Percentiles rank a stretch among this genome's conserved stretches.
Evolutionary conservation across 2,329 filamentous ascomycete species (phyloP).

Genomic region (Hymenoscyphus fructigenus): DNA sequence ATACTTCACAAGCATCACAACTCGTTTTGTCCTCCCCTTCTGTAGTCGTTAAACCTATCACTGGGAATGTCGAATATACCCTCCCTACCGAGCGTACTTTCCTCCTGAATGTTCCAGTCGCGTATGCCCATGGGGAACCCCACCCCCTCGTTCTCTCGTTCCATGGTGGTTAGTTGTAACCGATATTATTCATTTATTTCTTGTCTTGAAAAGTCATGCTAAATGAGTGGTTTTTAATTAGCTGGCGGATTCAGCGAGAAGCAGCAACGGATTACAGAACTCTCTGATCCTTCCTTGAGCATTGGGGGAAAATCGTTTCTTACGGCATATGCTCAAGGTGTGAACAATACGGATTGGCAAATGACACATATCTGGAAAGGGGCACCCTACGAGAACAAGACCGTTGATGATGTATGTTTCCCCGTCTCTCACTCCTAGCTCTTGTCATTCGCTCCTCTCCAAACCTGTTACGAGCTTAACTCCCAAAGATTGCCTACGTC

Average conservation of each 20-base stretch:
- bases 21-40: slow-evolving; percentile 2
- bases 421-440: slow-evolving; percentile 2
- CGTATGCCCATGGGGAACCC: slow-evolving; percentile 21
- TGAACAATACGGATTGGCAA: slow-evolving; percentile 30
- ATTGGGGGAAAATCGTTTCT: slow-evolving; percentile 31
- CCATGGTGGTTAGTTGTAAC: slow-evolving; percentile 25
- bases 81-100: slow-evolving; percentile 30
- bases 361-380: slow-evolving; percentile 32
- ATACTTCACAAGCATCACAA: slow-evolving; percentile 15
- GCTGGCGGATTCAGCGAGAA: slow-evolving; percentile 21
- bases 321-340: slow-evolving; percentile 29
- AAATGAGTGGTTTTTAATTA: background rate
- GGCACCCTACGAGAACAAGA: slow-evolving; percentile 30
- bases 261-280: slow-evolving; percentile 31
- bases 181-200: background rate
- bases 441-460: background rate
- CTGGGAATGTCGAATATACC: slow-evolving; percentile 27
- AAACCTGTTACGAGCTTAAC: background rate
- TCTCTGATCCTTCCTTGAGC: slow-evolving; percentile 28
- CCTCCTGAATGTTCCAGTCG: slow-evolving; percentile 27
- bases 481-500: slow-evolving; percentile 25
- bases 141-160: slow-evolving; percentile 29
- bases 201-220: background rate
- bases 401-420: slow-evolving; percentile 25
- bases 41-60: background rate